Percentiles rank a stretch among this genome's conserved stretches.
Conservation (phyloP, 176 grass and related monocot species). For the Olyra latifolia region DNA sequence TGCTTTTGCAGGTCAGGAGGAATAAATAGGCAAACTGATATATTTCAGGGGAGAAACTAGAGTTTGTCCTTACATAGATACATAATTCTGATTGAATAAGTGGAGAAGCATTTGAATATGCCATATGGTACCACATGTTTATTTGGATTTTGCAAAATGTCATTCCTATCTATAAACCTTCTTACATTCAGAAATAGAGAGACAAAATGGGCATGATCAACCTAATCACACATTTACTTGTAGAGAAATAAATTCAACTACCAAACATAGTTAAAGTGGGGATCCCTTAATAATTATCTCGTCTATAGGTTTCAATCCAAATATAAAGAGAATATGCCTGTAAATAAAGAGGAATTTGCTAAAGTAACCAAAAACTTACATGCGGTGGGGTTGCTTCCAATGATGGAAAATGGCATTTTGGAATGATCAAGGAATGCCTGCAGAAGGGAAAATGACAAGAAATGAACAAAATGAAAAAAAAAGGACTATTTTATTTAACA, state of each 20-base stretch:
- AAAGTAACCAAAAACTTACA: slow-evolving; percentile 41
- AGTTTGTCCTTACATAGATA: neutral
- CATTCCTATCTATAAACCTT: neutral
- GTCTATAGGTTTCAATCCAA: neutral
- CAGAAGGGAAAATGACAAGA: neutral
- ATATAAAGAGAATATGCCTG: neutral
- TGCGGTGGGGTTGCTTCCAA: slow-evolving; percentile 65
- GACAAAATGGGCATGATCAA: neutral
- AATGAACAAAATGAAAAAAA: neutral
- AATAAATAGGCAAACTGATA: too few relatives aligned
- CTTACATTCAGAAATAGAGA: neutral
- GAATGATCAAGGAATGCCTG: slow-evolving; percentile 88
- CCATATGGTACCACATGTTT: neutral
- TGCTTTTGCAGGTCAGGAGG: too few relatives aligned
- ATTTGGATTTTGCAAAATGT: neutral
- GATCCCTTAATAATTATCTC: neutral
- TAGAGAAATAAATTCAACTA: neutral
- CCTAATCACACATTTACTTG: neutral
- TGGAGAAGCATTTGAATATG: neutral
- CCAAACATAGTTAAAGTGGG: neutral
- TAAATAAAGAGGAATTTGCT: neutral
- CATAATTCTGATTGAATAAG: neutral
- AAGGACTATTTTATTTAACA: neutral
- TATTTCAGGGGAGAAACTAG: too few relatives aligned
- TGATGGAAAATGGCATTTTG: slow-evolving; percentile 76